Percentiles rank a stretch among this genome's conserved stretches.
Conservation (phyloP, 495 filamentous ascomycete genomes). For the Pseudoneurospora amorphoporcata region DNA sequence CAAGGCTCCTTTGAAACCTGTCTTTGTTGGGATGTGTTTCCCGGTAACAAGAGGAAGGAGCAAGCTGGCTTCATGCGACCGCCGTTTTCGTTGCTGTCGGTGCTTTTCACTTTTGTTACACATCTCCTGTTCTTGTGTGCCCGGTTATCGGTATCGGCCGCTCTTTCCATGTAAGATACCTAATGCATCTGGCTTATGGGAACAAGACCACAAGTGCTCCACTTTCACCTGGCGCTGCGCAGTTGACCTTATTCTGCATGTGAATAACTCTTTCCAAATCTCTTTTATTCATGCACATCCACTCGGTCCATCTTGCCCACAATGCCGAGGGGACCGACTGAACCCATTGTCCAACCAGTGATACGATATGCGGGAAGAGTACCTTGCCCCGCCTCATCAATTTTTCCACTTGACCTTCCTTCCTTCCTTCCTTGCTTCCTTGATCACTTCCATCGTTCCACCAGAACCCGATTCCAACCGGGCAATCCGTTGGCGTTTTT, state of each 20-base stretch:
- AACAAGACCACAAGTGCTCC: not conserved
- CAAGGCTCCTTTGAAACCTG: not conserved
- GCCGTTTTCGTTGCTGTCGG: not conserved
- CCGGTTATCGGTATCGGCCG: no score
- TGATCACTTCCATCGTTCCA: not conserved
- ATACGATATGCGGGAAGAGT: not conserved
- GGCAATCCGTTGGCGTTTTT: not conserved
- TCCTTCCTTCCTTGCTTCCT: not conserved
- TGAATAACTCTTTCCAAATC: not conserved
- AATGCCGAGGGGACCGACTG: no score
- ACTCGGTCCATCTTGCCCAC: not conserved
- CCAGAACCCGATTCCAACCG: not conserved
- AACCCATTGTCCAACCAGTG: no score
- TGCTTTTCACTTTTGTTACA: not conserved
- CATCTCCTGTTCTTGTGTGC: not conserved
- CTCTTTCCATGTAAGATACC: not conserved
- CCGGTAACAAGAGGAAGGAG: not conserved
- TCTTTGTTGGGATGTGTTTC: not conserved
- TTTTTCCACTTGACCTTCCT: not conserved
- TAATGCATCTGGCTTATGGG: no score
- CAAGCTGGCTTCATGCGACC: not conserved
- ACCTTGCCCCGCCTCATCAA: not conserved
- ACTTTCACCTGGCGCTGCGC: not conserved
- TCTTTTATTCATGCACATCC: no score
- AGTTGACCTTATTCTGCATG: not conserved